Percentiles rank a stretch among this genome's conserved stretches.
Conservation (phyloP, 352 stramenopile genomes). For the Pythium guiyangense region DNA sequence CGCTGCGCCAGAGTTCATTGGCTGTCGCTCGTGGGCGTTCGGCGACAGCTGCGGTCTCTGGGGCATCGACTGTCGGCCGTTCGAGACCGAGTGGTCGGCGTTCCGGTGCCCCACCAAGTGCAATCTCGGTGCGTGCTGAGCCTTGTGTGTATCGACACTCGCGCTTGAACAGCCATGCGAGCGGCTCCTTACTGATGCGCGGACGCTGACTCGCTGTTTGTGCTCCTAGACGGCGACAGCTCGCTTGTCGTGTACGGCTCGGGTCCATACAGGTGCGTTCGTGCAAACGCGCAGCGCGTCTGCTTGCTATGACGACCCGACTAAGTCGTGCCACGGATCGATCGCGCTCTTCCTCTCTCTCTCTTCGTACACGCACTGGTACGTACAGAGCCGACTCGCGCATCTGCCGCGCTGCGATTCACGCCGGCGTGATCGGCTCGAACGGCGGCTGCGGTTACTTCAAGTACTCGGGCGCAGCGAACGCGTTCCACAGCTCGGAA, state of each 20-base stretch:
- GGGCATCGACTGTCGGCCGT: slow-evolving; percentile 55
- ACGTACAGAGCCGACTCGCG: slow-evolving; percentile 59
- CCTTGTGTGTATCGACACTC: neutral
- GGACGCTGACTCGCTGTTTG: neutral
- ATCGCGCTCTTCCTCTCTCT: neutral
- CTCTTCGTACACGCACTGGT: neutral
- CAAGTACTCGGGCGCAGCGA: slow-evolving; percentile 18
- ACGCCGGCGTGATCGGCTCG: slow-evolving; percentile 59
- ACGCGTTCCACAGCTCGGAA: slow-evolving; percentile 38
- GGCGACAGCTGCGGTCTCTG: slow-evolving; percentile 56
- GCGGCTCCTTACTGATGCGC: neutral
- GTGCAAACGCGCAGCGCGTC: neutral
- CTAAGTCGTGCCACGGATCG: neutral
- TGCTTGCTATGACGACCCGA: too few relatives aligned
- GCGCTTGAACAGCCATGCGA: neutral
- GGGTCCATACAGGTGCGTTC: slow-evolving; percentile 45
- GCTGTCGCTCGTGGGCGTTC: slow-evolving; percentile 65
- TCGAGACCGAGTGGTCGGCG: slow-evolving; percentile 50
- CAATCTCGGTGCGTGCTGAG: slow-evolving; percentile 32
- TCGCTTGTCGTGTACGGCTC: slow-evolving; percentile 67
- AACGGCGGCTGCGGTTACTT: slow-evolving; percentile 61
- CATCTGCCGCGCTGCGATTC: slow-evolving; percentile 75
- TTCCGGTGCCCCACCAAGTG: slow-evolving; percentile 72
- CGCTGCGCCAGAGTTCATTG: slow-evolving; percentile 44
- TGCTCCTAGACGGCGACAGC: slow-evolving; percentile 45